A percentile compares a stretch with the other conserved stretches of the same genome.
These are phyloP conservation scores for Trametes villosa DNA, from an alignment of 768 basidiomycete species.

Conservation along the genomic window DNA sequence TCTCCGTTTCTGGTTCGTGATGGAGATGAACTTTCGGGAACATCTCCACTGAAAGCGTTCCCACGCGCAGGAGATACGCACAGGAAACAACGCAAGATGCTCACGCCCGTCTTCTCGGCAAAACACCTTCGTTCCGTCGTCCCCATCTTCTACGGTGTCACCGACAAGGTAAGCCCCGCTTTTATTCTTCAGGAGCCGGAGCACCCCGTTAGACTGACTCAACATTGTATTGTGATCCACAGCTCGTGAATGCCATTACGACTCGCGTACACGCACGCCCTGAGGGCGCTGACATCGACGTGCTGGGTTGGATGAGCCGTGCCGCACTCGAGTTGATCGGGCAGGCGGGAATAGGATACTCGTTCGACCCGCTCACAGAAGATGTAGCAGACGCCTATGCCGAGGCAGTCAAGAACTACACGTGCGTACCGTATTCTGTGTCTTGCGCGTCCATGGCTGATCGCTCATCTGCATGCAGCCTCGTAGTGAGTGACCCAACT, in stretches of 20 bases:
- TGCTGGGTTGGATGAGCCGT: not conserved
- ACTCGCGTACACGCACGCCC: not conserved
- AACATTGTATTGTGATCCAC: not conserved
- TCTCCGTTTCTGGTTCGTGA: no score
- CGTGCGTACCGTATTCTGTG: conserved; percentile 13
- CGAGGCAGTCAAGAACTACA: conserved; percentile 28
- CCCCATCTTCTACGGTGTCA: conserved; percentile 23
- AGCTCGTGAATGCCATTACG: not conserved
- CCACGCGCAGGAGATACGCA: conserved; percentile 29
- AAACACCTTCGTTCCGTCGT: conserved; percentile 18
- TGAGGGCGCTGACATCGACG: not conserved
- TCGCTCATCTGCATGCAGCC: not conserved
- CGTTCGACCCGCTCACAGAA: not conserved
- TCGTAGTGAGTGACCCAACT: conserved; percentile 1
- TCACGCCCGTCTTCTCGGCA: conserved; percentile 23
- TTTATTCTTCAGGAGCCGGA: not conserved
- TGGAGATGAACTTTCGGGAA: no score
- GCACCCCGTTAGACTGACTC: no score
- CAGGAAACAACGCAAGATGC: conserved; percentile 29
- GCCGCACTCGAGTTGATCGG: not conserved
- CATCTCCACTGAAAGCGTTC: no score
- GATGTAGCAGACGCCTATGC: conserved; percentile 25
- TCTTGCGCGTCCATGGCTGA: not conserved
- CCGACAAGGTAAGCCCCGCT: conserved; percentile 7
- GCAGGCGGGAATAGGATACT: not conserved